These are phyloP conservation scores for Sphagnum magellanicum DNA, from an alignment of 228 moss, liverwort and hornwort genomes.

Conservation along the genomic window DNA sequence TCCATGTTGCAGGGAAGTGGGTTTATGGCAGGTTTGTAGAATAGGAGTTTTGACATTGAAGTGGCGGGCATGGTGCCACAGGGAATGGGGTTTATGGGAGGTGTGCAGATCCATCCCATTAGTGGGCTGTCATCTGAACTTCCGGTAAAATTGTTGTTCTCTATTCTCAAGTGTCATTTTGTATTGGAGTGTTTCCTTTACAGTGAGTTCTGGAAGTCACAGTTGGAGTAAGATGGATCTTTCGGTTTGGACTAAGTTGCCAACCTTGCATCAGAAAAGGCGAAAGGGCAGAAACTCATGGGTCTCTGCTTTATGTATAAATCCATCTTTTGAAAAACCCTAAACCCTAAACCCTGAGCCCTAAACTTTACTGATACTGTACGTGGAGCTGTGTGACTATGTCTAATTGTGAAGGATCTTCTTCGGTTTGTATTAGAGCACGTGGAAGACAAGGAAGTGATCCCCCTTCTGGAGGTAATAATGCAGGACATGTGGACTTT, in stretches of 20 bases:
- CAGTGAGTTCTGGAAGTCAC: not conserved
- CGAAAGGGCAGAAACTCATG: too few species aligned
- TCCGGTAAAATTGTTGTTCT: slow-evolving; percentile 39
- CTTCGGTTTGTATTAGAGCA: slow-evolving; percentile 67
- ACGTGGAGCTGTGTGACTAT: too few species aligned
- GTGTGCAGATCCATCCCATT: slow-evolving; percentile 76
- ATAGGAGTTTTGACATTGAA: too few species aligned
- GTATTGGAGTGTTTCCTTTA: too few species aligned
- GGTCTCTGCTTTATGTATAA: not conserved
- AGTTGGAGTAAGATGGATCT: not conserved
- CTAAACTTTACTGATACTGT: too few species aligned
- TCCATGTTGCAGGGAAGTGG: too few species aligned
- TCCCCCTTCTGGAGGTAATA: slow-evolving; percentile 65
- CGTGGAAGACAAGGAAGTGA: slow-evolving; percentile 73
- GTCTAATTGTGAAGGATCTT: slow-evolving; percentile 32
- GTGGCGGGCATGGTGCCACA: slow-evolving; percentile 6
- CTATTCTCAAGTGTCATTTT: not conserved
- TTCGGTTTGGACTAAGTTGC: too few species aligned
- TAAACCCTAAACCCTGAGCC: too few species aligned
- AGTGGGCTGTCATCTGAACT: slow-evolving; percentile 70
- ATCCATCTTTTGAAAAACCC: not conserved
- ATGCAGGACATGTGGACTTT: not conserved
- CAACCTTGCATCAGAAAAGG: too few species aligned
- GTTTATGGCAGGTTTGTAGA: too few species aligned
- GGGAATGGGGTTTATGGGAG: slow-evolving; percentile 85